Conservation (phyloP, 2,329 filamentous ascomycete genomes). For the Elsinoe perseae region DNA sequence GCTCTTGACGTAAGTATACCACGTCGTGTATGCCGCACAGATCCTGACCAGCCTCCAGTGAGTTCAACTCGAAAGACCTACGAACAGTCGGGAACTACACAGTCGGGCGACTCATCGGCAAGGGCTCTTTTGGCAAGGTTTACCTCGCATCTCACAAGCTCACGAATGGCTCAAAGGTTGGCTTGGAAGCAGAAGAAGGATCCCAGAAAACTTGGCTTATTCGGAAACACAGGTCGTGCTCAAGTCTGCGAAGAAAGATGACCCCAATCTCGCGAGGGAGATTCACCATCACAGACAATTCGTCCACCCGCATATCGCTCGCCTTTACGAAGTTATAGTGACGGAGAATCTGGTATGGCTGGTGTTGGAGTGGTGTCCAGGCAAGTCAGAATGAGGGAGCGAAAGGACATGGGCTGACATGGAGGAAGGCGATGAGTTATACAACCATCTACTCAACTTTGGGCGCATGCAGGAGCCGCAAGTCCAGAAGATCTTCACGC, state of each 20-base stretch:
- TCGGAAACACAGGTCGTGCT: conserved; percentile 67
- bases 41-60: conserved; percentile 47
- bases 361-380: conserved; percentile 91
- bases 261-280: conserved; percentile 90
- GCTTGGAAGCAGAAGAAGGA: conserved; percentile 21
- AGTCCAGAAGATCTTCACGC: conserved; percentile 91
- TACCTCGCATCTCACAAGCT: conserved; percentile 95
- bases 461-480: conserved; percentile 77
- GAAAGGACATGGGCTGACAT: conserved; percentile 25
- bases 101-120: conserved; percentile 85
- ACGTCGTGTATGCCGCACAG: conserved; percentile 14
- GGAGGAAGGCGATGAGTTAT: conserved; percentile 76
- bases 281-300: conserved; percentile 99
- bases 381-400: conserved; percentile 40
- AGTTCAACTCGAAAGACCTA: conserved; percentile 88
- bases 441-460: conserved; percentile 86
- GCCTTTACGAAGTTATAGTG: conserved; percentile 95
- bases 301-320: conserved; percentile 91
- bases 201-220: background rate
- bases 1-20: conserved; percentile 69
- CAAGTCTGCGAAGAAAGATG: conserved; percentile 93
- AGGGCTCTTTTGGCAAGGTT: conserved; percentile 97
- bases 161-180: conserved; percentile 93
- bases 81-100: conserved; percentile 91
- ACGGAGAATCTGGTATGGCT: conserved; percentile 94